Conservation (phyloP, 495 filamentous ascomycete genomes). For the Neurospora sp. region DNA sequence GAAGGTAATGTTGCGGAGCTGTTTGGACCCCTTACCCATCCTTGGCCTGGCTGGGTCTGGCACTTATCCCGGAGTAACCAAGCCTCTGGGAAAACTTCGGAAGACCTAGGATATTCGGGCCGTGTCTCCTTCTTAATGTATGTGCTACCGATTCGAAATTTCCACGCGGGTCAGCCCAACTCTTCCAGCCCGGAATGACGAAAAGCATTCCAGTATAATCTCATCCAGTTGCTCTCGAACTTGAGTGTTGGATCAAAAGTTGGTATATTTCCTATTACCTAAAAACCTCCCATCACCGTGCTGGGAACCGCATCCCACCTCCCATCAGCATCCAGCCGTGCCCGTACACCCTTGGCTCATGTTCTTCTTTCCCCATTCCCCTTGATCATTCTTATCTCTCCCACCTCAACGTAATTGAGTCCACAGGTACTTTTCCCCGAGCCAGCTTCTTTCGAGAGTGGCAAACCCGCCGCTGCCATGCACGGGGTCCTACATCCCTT, state of each 20-base stretch:
- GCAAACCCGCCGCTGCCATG: not conserved
- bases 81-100: not conserved
- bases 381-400: not conserved
- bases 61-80: not conserved
- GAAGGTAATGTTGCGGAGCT: not conserved
- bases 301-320: not conserved
- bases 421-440: not conserved
- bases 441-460: not conserved
- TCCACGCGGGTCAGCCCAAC: not conserved
- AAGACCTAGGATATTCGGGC: not conserved
- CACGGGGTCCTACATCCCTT: not conserved
- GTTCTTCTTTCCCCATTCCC: not conserved
- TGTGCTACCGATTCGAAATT: not conserved
- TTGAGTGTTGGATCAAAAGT: not conserved
- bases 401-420: not conserved
- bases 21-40: not conserved
- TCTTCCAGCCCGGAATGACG: not conserved
- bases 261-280: not conserved
- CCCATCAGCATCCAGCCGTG: not conserved
- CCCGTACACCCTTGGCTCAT: conserved; percentile 1
- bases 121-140: not conserved
- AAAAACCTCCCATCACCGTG: not conserved
- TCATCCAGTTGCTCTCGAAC: not conserved
- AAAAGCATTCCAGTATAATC: not conserved
- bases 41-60: not conserved